Base-by-base conservation (phyloP, 139 green algal species). In the Parachlorella kessleri region DNA sequence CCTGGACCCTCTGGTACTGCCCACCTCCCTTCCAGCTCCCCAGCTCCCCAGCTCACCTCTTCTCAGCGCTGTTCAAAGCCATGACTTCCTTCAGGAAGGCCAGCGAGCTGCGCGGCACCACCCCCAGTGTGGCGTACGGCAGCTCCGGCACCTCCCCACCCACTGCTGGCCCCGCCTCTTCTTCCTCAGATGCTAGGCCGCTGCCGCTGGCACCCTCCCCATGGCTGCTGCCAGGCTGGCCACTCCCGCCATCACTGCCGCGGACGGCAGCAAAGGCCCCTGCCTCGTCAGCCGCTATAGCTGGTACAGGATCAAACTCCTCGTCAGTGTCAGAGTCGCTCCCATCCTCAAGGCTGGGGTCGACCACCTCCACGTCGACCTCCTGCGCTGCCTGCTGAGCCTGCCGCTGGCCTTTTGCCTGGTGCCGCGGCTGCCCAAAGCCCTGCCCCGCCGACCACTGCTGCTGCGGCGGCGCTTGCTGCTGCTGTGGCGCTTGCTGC, bases 31-130 rank as follows among this genome's bases (percentile, higher is more conserved):
- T n/a, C n/a, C n/a, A n/a, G n/a, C n/a, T n/a, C n/a, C n/a, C n/a
- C n/a, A n/a, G n/a, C n/a, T n/a, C n/a, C n/a, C n/a, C n/a, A n/a
- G n/a, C 63, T 23, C 63, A 69, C 64, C 77, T 73, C 42, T 75
- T 69, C 26, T 69, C 69, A 21, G 38, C 35, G 28, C 28, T 30
- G 38, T 5, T 6, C 41, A 82, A 28, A 18, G n/a, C 28, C 37
- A 82, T 41, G 21, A 82, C 32, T 35, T 82, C 67, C 32, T 82
- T 82, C 18, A 75, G 26, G 70, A 82, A 77, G 6, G 28, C 36
- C 63, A 73, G 18, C 30, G 33, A 35, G 28, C 53, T 30, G 26
- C 39, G 28, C 28, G 69, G 69, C 26, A 82, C 77, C 18, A 30
- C 38, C 35, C 28, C 28, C 26, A 82, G 37, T 24, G n/a, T 24